A percentile compares a stretch with the other conserved stretches of the same genome.
Evolutionary conservation across 345 rosid species (phyloP).

Genomic region (Hibiscus tridactylites): DNA sequence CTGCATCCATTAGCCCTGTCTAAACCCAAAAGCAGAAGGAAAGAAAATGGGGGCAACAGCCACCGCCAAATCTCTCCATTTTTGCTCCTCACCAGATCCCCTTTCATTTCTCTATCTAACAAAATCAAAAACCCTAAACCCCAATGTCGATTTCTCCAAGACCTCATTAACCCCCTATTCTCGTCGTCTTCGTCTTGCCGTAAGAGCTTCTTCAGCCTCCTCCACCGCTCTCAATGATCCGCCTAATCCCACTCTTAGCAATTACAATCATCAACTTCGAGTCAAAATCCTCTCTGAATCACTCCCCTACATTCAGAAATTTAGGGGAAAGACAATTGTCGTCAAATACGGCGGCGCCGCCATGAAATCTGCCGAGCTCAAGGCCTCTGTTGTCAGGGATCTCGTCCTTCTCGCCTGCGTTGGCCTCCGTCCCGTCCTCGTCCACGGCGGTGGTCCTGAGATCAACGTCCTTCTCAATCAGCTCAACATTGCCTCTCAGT

Average conservation of each 20-base stretch:
- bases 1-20: background rate
- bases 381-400: constrained; percentile 63
- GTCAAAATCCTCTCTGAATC: constrained; percentile 83
- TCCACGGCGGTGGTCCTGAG: constrained; percentile 93
- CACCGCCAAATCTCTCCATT: constrained; percentile 11
- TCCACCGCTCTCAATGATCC: constrained; percentile 10
- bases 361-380: constrained; percentile 69
- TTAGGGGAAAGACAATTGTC: constrained; percentile 78
- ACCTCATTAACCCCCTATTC: constrained; percentile 14
- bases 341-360: constrained; percentile 98
- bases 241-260: background rate
- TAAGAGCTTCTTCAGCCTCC: constrained; percentile 16
- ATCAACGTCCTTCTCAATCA: constrained; percentile 65
- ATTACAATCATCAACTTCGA: constrained; percentile 28
- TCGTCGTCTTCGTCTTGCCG: constrained; percentile 14
- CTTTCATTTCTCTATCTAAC: constrained; percentile 9
- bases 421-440: constrained; percentile 84
- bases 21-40: background rate
- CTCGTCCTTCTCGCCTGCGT: constrained; percentile 79
- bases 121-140: background rate
- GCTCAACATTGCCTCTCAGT: constrained; percentile 58
- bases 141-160: background rate
- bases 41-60: constrained; percentile 25
- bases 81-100: background rate
- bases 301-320: constrained; percentile 84